phyloP scores from a whole-genome alignment of 805 yeast species.

The Metschnikowia chrysomelidarum region DNA sequence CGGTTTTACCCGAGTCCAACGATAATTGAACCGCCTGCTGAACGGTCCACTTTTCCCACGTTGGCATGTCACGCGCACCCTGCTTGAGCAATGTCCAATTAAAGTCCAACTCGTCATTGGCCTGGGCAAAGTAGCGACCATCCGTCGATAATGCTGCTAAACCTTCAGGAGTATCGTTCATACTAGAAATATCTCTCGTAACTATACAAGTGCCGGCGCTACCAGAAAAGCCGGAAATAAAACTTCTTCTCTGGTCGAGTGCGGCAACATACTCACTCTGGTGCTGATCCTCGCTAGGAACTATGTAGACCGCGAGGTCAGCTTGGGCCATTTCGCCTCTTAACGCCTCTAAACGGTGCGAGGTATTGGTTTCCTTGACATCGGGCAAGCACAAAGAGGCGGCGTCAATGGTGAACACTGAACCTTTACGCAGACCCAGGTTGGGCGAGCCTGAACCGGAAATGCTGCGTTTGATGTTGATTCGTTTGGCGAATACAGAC shows the following conservation, averaged over 20 bases:
- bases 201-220: conserved; percentile 92
- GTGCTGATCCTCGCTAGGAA: conserved; percentile 91
- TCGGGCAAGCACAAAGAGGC: conserved; percentile 42
- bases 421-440: conserved; percentile 36
- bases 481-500: conserved; percentile 48
- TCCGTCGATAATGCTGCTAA: conserved; percentile 56
- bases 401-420: conserved; percentile 46
- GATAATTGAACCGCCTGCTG: conserved; percentile 48
- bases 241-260: conserved; percentile 80
- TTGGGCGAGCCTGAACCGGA: conserved; percentile 22
- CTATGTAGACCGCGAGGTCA: conserved; percentile 68
- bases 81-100: conserved; percentile 58
- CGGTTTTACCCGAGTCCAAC: conserved; percentile 42
- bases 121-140: conserved; percentile 61
- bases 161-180: conserved; percentile 55
- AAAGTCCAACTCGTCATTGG: conserved; percentile 55
- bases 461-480: conserved; percentile 15
- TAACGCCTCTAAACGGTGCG: conserved; percentile 50
- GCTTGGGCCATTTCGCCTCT: conserved; percentile 62
- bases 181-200: conserved; percentile 54
- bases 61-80: conserved; percentile 47
- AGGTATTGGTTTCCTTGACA: conserved; percentile 48
- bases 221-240: conserved; percentile 86
- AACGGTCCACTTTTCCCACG: conserved; percentile 62
- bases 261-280: conserved; percentile 85